Base-by-base conservation (phyloP, 208 protist species). In the Leishmania mexicana region DNA sequence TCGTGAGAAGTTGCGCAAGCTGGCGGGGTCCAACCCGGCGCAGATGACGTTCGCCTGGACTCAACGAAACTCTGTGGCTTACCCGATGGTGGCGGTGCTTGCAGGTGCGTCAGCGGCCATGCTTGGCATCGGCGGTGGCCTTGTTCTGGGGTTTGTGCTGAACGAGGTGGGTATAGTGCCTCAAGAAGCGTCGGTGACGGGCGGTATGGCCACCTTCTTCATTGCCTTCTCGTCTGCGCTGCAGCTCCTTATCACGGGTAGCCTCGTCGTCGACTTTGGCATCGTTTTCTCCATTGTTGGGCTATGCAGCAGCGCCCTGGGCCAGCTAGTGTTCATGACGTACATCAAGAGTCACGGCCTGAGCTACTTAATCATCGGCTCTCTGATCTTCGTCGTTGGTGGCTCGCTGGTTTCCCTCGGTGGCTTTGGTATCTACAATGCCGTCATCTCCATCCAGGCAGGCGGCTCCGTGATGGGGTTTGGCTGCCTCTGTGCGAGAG, bases 41-140 rank as follows among this genome's bases (percentile, higher is more conserved):
- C 71, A 82, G 64, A 67, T 95, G 31, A 87, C 85, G 38, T 95
- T 97, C 58, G 28, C 74, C 24, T 97, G 94, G 93, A 93, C 88
- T 67, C 72, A 70, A 13, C 67, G 80, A 31, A 97, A 80, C 53
- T 90, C 78, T 21, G 75, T 96, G 2, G 83, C 67, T 35, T 96
- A 90, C 79, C 94, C 93, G 31, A 75, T 95, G 57, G 85, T 94
- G 35, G 89, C 94, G 0, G 84, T 97, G 13, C 49, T 96, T 28
- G 94, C 94, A 1, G 94, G 94, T 60, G 91, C 85, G 15, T 91
- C 91, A 40, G 93, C 93, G 3, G 84, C 91, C 8, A 93, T 97
- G 88, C 87, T 97, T 57, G 94, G 94, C 64, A 96, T 97, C 78
- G 94, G 94, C 47, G 94, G 94, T 40, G 94, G 94, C 17, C 85